Conservation (phyloP, 805 yeast species). For the Starmerella floricola region DNA sequence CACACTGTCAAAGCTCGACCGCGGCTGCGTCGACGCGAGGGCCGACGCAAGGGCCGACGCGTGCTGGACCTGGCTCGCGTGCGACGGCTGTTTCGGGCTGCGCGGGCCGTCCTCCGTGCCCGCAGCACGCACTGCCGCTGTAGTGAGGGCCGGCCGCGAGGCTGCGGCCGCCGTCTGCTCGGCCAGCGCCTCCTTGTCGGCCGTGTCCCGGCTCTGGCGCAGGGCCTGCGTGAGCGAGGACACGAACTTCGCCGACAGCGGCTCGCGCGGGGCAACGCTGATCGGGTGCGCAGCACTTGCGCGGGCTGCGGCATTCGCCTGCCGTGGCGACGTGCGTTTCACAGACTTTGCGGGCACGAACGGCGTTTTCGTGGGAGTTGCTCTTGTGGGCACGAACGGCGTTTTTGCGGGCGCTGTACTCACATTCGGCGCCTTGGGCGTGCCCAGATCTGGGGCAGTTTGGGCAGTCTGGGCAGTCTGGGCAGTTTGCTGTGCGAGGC, state of each 20-base stretch:
- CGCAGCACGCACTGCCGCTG: too few species aligned
- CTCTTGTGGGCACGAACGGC: too few species aligned
- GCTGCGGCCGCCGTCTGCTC: too few species aligned
- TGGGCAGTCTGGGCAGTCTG: too few species aligned
- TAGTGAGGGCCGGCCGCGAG: too few species aligned
- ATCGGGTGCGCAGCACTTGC: slow-evolving; percentile 15
- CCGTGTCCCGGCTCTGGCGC: not conserved
- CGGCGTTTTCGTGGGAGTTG: too few species aligned
- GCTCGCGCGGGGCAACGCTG: slow-evolving; percentile 17
- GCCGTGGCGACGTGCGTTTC: not conserved
- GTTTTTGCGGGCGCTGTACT: too few species aligned
- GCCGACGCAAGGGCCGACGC: not conserved
- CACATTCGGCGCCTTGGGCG: too few species aligned
- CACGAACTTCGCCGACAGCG: slow-evolving; percentile 16
- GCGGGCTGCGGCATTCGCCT: slow-evolving; percentile 21
- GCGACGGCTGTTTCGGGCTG: not conserved
- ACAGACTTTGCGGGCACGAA: not conserved
- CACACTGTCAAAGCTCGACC: not conserved
- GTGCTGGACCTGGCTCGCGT: not conserved
- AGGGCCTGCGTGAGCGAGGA: slow-evolving; percentile 16
- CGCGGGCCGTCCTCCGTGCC: too few species aligned
- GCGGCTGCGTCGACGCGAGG: not conserved
- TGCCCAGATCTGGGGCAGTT: too few species aligned
- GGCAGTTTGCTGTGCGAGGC: too few species aligned
- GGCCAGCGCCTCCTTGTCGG: too few species aligned